Conservation (phyloP, 2,329 filamentous ascomycete genomes). For the Epicoccum sorghinum region DNA sequence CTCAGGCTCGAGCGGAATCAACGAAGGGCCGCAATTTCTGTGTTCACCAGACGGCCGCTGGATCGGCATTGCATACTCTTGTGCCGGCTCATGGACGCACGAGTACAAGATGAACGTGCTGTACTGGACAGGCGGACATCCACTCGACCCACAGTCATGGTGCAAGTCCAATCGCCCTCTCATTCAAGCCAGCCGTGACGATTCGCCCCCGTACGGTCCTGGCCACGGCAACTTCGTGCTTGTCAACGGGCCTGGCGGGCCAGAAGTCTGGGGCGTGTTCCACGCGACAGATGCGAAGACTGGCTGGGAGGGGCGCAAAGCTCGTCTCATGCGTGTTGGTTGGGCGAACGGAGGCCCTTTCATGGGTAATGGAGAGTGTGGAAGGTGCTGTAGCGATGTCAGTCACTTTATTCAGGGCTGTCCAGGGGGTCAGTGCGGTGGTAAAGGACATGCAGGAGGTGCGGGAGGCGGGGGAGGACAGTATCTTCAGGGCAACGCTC, state of each 20-base stretch:
- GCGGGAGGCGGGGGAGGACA: conserved; percentile 22
- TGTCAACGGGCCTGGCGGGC: conserved; percentile 39
- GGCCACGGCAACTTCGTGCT: conserved; percentile 55
- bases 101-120: conserved; percentile 58
- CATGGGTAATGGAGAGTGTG: conserved; percentile 52
- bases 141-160: conserved; percentile 48
- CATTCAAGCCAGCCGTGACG: conserved; percentile 43
- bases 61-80: conserved; percentile 55
- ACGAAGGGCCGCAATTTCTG: conserved; percentile 53
- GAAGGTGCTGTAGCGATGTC: conserved; percentile 39
- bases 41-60: conserved; percentile 46
- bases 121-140: conserved; percentile 50
- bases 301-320: conserved; percentile 54
- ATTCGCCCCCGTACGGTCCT: conserved; percentile 52
- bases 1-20: conserved; percentile 50
- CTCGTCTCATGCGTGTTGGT: conserved; percentile 52
- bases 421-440: conserved; percentile 34
- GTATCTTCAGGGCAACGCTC: conserved; percentile 15
- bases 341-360: conserved; percentile 47
- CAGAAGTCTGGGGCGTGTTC: conserved; percentile 53
- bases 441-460: conserved; percentile 30
- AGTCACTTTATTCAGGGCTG: conserved; percentile 41
- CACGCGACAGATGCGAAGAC: conserved; percentile 55
- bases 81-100: conserved; percentile 54
- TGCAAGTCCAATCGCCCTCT: conserved; percentile 48